A percentile compares a stretch with the other conserved stretches of the same genome.
phyloP scores from a whole-genome alignment of 2,329 filamentous ascomycete species.

The Elsinoe ampelina region DNA sequence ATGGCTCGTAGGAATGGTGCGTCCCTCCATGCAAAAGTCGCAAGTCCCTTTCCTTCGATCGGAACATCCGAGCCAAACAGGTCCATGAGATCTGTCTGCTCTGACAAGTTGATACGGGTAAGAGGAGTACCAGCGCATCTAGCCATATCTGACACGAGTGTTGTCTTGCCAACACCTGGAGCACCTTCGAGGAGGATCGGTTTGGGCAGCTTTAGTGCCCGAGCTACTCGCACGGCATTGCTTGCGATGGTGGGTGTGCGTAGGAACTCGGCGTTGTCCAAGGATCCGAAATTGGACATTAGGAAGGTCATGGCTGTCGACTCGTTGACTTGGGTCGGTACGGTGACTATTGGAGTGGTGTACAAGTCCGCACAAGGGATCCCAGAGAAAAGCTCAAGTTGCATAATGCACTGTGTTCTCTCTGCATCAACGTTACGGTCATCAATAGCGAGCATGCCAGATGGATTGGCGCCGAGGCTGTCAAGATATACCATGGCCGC shows the following conservation, averaged over 20 bases:
- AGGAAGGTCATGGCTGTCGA: not conserved
- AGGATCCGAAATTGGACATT: conserved; percentile 39
- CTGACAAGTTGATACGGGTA: conserved; percentile 91
- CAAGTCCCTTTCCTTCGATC: conserved; percentile 81
- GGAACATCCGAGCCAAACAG: conserved; percentile 95
- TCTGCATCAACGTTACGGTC: conserved; percentile 61
- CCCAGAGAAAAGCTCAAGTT: conserved; percentile 55
- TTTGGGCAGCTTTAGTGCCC: conserved; percentile 79
- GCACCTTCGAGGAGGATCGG: conserved; percentile 92
- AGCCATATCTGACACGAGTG: conserved; percentile 77
- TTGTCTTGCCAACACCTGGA: conserved; percentile 97
- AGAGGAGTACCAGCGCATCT: conserved; percentile 69
- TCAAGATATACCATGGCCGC: conserved; percentile 95
- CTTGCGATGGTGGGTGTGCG: conserved; percentile 80
- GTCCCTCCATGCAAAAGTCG: conserved; percentile 90
- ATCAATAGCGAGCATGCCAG: conserved; percentile 69
- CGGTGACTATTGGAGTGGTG: conserved; percentile 50
- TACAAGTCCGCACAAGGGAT: conserved; percentile 52
- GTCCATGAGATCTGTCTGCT: conserved; percentile 96
- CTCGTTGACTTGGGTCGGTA: not conserved
- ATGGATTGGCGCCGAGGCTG: conserved; percentile 88
- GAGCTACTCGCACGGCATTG: conserved; percentile 83
- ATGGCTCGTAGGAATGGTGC: conserved; percentile 92
- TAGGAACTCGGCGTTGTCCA: conserved; percentile 57
- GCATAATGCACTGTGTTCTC: conserved; percentile 60